Conservation (phyloP, 768 basidiomycete species). For the Pleurotus ostreatus region DNA sequence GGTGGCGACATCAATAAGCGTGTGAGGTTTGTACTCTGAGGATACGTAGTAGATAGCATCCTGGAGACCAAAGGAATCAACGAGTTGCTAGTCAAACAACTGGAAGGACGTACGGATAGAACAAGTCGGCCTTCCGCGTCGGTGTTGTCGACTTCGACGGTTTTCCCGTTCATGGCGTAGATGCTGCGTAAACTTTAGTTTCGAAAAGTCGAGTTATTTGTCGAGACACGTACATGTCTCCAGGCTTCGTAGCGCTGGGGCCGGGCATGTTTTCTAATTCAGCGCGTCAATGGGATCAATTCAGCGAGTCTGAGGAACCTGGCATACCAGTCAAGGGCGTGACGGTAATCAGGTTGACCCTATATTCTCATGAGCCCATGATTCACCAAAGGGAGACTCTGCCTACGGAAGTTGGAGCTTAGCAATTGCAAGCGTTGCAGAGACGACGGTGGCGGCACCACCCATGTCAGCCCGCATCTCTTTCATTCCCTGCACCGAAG, state of each 20-base stretch:
- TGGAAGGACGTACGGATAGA: conserved; percentile 46
- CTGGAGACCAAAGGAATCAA: conserved; percentile 14
- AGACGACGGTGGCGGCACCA: conserved; percentile 76
- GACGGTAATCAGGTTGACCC: conserved; percentile 70
- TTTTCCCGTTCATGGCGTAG: conserved; percentile 87
- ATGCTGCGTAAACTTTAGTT: conserved; percentile 35
- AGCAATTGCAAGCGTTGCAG: conserved; percentile 73
- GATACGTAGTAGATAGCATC: conserved; percentile 85
- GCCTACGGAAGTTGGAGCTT: conserved; percentile 76
- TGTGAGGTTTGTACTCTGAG: conserved; percentile 74
- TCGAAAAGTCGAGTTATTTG: not conserved
- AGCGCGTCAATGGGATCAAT: not conserved
- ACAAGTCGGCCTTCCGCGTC: conserved; percentile 81
- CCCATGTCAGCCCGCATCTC: conserved; percentile 89
- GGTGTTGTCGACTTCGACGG: conserved; percentile 83
- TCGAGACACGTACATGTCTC: conserved; percentile 61
- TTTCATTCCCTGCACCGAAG: conserved; percentile 61
- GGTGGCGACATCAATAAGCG: conserved; percentile 84
- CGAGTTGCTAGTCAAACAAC: not conserved
- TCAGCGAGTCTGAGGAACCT: no score
- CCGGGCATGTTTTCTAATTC: conserved; percentile 79
- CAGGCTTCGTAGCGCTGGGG: conserved; percentile 70
- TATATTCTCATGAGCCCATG: conserved; percentile 19
- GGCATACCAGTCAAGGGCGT: conserved; percentile 53
- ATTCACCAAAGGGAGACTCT: not conserved